A percentile compares a stretch with the other conserved stretches of the same genome.
These are phyloP conservation scores for Sporothrix phasma DNA, from an alignment of 2,329 filamentous ascomycete genomes.

Conservation along the genomic window DNA sequence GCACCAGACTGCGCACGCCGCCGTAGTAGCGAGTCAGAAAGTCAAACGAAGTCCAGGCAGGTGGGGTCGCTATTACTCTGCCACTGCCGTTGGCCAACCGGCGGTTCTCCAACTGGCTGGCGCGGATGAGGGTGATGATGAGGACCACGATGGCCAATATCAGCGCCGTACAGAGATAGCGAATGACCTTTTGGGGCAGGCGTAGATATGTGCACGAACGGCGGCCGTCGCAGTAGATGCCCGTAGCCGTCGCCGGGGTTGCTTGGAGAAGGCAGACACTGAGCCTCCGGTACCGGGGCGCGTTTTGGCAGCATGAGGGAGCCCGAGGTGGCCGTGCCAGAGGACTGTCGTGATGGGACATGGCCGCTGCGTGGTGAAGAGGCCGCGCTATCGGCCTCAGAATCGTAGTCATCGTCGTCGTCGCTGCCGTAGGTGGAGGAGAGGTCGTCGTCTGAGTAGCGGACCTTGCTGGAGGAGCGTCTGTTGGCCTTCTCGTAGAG, in stretches of 20 bases:
- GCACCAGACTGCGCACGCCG: slow-evolving; percentile 63
- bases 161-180: slow-evolving; percentile 67
- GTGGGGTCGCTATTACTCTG: slow-evolving; percentile 52
- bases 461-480: slow-evolving; percentile 36
- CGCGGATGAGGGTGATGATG: slow-evolving; percentile 63
- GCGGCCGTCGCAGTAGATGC: slow-evolving; percentile 16
- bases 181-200: slow-evolving; percentile 61
- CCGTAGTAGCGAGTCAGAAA: slow-evolving; percentile 87
- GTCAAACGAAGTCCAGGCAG: slow-evolving; percentile 72
- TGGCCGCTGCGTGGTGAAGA: slow-evolving; percentile 32
- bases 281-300: slow-evolving; percentile 24
- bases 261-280: slow-evolving; percentile 6
- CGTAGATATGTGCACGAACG: slow-evolving; percentile 40
- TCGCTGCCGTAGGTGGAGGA: slow-evolving; percentile 33
- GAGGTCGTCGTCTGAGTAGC: slow-evolving; percentile 41
- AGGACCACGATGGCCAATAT: slow-evolving; percentile 63
- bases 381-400: slow-evolving; percentile 25
- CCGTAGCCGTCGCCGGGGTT: slow-evolving; percentile 17
- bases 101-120: slow-evolving; percentile 61
- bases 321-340: slow-evolving; percentile 34
- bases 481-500: slow-evolving; percentile 38
- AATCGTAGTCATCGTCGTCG: slow-evolving; percentile 28
- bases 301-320: slow-evolving; percentile 36
- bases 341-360: slow-evolving; percentile 44
- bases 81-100: slow-evolving; percentile 48